Evolutionary conservation across 2,329 filamentous ascomycete genomes (phyloP).

Genomic region (Penicillium sp.): DNA sequence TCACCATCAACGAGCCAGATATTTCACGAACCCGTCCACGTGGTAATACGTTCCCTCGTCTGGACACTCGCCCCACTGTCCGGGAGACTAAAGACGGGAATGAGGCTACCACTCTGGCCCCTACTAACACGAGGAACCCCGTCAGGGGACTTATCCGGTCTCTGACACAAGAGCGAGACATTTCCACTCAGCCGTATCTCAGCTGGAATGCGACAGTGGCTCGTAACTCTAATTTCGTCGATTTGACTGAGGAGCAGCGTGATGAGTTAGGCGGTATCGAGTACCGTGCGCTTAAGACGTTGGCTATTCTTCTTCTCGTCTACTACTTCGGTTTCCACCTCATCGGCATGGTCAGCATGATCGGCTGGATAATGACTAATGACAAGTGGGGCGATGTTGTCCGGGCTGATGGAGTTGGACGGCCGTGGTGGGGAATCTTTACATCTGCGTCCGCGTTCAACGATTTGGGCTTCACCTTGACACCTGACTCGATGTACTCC

Average conservation of each 20-base stretch:
- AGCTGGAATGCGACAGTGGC: slow-evolving; percentile 92
- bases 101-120: slow-evolving; percentile 24
- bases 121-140: slow-evolving; percentile 30
- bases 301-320: slow-evolving; percentile 71
- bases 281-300: slow-evolving; percentile 84
- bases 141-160: slow-evolving; percentile 36
- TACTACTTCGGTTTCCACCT: slow-evolving; percentile 86
- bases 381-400: slow-evolving; percentile 64
- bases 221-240: slow-evolving; percentile 88
- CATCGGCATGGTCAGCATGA: slow-evolving; percentile 68
- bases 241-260: slow-evolving; percentile 82
- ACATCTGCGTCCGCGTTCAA: slow-evolving; percentile 86
- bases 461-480: slow-evolving; percentile 90
- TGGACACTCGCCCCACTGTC: slow-evolving; percentile 37
- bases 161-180: slow-evolving; percentile 37
- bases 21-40: slow-evolving; percentile 35
- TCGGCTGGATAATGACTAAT: slow-evolving; percentile 75
- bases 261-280: slow-evolving; percentile 96
- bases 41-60: slow-evolving; percentile 38
- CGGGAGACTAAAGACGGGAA: slow-evolving; percentile 32
- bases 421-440: slow-evolving; percentile 89
- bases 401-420: slow-evolving; percentile 58
- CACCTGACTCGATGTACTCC: slow-evolving; percentile 88
- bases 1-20: slow-evolving; percentile 50
- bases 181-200: slow-evolving; percentile 74